phyloP scores from a whole-genome alignment of 306 rosid genomes.

The Parietaria judaica region DNA sequence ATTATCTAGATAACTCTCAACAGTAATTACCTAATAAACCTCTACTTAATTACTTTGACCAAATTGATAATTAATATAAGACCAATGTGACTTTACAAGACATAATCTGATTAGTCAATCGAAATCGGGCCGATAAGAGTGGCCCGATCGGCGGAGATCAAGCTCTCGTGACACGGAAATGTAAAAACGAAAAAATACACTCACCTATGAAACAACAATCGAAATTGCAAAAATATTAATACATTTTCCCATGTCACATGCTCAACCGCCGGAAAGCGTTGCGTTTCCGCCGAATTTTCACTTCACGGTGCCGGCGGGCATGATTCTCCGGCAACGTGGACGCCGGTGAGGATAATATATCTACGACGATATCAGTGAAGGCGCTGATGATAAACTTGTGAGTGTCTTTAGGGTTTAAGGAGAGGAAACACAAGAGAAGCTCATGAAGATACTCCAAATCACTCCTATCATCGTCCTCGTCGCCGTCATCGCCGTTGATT shows the following conservation, averaged over 20 bases:
- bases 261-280: conserved; percentile 11
- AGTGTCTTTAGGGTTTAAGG: conserved; percentile 56
- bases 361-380: conserved; percentile 59
- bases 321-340: not conserved
- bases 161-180: no score
- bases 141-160: no score
- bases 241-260: not conserved
- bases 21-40: no score
- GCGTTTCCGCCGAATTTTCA: conserved; percentile 20
- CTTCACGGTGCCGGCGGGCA: conserved; percentile 8
- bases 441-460: conserved; percentile 68
- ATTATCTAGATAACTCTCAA: no score
- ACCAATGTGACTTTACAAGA: no score
- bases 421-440: conserved; percentile 74
- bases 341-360: conserved; percentile 29
- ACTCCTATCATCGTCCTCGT: conserved; percentile 31
- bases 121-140: no score
- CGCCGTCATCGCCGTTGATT: not conserved
- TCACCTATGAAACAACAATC: no score
- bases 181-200: no score
- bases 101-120: no score
- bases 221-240: no score
- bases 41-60: no score
- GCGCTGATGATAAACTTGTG: conserved; percentile 74
- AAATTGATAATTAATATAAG: no score